A percentile compares a stretch with the other conserved stretches of the same genome.
These are phyloP conservation scores for Waltergamsia citrina DNA, from an alignment of 2,329 filamentous ascomycete genomes.

Conservation along the genomic window DNA sequence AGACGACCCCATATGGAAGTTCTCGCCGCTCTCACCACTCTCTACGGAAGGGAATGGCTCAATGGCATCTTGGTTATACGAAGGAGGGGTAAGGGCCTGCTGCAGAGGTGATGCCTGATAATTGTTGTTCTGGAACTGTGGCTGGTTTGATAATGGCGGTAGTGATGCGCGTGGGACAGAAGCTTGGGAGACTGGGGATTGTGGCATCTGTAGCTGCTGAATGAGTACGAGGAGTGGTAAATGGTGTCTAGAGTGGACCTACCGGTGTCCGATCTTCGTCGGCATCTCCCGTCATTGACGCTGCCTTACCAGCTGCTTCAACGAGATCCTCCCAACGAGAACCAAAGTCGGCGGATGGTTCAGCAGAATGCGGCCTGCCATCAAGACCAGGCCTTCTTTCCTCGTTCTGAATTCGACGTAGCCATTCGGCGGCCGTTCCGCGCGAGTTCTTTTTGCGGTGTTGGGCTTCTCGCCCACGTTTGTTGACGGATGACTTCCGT, in stretches of 20 bases:
- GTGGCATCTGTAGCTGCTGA: constrained; percentile 41
- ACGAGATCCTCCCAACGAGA: constrained; percentile 96
- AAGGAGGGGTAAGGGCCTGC: constrained; percentile 79
- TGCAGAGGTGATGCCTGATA: constrained; percentile 89
- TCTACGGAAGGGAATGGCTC: constrained; percentile 89
- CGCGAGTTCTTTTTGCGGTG: constrained; percentile 73
- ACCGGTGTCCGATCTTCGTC: constrained; percentile 88
- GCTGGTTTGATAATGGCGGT: constrained; percentile 49
- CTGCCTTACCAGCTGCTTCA: constrained; percentile 64
- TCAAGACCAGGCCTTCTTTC: constrained; percentile 58
- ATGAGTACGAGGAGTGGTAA: not conserved
- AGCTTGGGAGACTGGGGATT: constrained; percentile 55
- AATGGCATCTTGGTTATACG: constrained; percentile 53
- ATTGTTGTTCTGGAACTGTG: constrained; percentile 49
- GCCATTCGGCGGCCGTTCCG: constrained; percentile 59
- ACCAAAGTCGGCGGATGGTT: constrained; percentile 72
- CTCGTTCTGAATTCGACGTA: constrained; percentile 48
- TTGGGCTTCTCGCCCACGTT: constrained; percentile 63
- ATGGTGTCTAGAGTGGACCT: constrained; percentile 26
- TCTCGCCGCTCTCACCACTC: constrained; percentile 61
- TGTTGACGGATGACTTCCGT: constrained; percentile 78
- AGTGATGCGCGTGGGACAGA: constrained; percentile 53
- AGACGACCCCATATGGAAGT: constrained; percentile 59
- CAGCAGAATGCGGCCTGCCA: constrained; percentile 77
- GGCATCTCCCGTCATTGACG: constrained; percentile 71